Conservation (phyloP, 345 rosid genomes). For the Salix brachista region DNA sequence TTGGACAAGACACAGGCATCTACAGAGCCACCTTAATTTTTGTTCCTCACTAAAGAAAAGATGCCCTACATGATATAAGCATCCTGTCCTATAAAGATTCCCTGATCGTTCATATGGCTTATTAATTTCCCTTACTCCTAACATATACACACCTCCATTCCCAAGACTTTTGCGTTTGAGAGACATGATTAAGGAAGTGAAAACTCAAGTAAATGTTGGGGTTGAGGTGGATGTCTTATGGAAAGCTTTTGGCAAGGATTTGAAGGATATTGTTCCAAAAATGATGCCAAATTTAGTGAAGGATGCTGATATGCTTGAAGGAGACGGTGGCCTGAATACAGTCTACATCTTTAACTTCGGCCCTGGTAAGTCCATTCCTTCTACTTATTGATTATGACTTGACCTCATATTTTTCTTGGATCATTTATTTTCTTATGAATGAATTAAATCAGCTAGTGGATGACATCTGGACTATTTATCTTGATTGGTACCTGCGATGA, state of each 20-base stretch:
- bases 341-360: constrained; percentile 33
- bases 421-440: not conserved
- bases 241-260: constrained; percentile 33
- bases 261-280: constrained; percentile 21
- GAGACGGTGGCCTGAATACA: constrained; percentile 37
- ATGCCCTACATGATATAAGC: not conserved
- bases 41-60: not conserved
- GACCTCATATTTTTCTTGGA: not conserved
- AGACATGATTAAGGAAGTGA: constrained; percentile 28
- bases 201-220: constrained; percentile 17
- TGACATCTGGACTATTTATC: not conserved
- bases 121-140: not conserved
- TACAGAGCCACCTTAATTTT: not conserved
- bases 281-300: constrained; percentile 26
- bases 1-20: not conserved
- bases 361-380: constrained; percentile 22
- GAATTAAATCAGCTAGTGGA: not conserved
- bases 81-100: not conserved
- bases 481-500: not conserved
- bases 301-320: constrained; percentile 31
- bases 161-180: not conserved
- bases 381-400: not conserved
- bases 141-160: not conserved
- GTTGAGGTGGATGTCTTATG: constrained; percentile 27
- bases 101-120: not conserved